phyloP scores from a whole-genome alignment of 805 yeast species.

The Yamadazyma insecticola region DNA sequence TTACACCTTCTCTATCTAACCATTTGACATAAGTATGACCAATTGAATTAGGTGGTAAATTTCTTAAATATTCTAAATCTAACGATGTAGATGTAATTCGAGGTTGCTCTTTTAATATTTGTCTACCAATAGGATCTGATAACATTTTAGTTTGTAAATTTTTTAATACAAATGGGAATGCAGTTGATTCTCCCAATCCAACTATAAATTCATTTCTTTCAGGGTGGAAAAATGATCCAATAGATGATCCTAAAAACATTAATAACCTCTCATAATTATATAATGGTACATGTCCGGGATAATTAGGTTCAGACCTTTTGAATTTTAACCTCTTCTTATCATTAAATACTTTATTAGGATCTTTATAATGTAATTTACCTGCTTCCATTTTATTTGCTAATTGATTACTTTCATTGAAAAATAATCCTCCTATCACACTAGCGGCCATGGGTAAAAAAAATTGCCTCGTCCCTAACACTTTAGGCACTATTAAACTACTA shows the following conservation, averaged over 20 bases:
- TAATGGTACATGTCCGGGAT: conserved; percentile 79
- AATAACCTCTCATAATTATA: conserved; percentile 55
- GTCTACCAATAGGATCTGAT: conserved; percentile 68
- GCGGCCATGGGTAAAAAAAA: no score
- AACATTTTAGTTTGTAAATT: conserved; percentile 71
- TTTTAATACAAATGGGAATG: conserved; percentile 62
- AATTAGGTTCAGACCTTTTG: conserved; percentile 41
- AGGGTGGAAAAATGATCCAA: conserved; percentile 75
- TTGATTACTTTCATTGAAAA: conserved; percentile 41
- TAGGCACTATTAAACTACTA: no score
- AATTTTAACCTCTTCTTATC: conserved; percentile 26
- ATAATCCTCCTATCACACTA: conserved; percentile 12
- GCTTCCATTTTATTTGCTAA: conserved; percentile 59
- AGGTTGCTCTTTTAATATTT: conserved; percentile 74
- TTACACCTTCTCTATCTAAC: conserved; percentile 82
- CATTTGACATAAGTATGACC: conserved; percentile 79
- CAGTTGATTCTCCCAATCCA: conserved; percentile 88
- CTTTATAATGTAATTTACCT: conserved; percentile 41
- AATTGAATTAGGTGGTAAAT: conserved; percentile 62
- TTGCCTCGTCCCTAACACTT: no score
- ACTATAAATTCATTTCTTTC: conserved; percentile 72
- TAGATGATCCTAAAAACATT: conserved; percentile 67
- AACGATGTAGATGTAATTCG: conserved; percentile 72
- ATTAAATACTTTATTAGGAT: conserved; percentile 26
- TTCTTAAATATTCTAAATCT: conserved; percentile 54